Percentiles rank a stretch among this genome's conserved stretches.
phyloP scores from a whole-genome alignment of 257 asterid species.

The Anisodus acutangulus region DNA sequence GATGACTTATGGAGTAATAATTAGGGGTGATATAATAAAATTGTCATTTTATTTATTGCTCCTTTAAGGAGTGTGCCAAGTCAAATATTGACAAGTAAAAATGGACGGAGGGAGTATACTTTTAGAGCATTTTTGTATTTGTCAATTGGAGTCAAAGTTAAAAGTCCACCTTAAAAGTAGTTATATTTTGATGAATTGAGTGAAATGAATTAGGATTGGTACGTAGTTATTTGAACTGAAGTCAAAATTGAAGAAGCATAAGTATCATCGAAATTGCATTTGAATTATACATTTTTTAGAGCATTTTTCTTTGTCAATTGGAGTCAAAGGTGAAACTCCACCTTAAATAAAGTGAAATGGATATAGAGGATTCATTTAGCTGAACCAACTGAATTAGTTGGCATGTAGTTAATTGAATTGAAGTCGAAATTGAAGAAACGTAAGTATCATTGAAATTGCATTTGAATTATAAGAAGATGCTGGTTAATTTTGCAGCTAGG shows the following conservation, averaged over 20 bases:
- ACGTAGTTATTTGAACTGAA: not conserved
- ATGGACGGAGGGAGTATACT: no score
- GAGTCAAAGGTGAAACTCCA: not conserved
- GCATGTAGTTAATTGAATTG: not conserved
- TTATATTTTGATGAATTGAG: not conserved
- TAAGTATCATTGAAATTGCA: not conserved
- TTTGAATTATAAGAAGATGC: not conserved
- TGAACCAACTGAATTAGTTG: no score
- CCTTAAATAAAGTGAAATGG: no score
- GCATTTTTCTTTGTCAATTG: no score
- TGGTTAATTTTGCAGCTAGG: not conserved
- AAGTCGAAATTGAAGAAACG: not conserved
- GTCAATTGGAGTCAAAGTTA: not conserved
- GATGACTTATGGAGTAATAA: no score
- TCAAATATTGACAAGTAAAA: no score
- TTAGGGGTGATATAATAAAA: no score
- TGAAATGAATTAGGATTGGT: not conserved
- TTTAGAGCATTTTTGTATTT: no score
- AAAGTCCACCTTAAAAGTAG: not conserved
- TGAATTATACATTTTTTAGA: not conserved
- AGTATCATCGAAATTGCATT: slow-evolving; percentile 6
- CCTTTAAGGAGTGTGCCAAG: no score
- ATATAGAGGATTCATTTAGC: no score
- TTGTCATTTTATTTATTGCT: no score
- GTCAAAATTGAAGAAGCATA: not conserved